Conservation (phyloP, 2,329 filamentous ascomycete genomes). For the Fusarium sp. region DNA sequence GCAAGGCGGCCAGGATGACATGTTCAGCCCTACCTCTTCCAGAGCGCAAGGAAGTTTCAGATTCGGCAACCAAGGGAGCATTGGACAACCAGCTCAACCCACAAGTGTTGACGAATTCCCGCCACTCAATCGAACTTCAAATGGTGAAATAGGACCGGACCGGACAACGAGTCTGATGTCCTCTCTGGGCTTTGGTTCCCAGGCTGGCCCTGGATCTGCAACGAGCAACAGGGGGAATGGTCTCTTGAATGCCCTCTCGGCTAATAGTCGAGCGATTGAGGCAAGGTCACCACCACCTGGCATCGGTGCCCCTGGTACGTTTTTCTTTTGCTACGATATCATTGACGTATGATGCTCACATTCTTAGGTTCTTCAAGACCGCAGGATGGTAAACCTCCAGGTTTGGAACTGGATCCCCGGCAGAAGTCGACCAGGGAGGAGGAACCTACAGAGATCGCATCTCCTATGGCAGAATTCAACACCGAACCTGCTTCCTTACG, state of each 20-base stretch:
- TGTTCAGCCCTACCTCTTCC: conserved; percentile 60
- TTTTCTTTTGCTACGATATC: background rate
- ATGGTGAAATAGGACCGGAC: conserved; percentile 71
- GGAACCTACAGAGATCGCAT: conserved; percentile 54
- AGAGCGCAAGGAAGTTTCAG: conserved; percentile 65
- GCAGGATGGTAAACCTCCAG: conserved; percentile 59
- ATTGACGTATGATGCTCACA: conserved; percentile 40
- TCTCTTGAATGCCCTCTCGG: conserved; percentile 73
- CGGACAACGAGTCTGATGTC: conserved; percentile 66
- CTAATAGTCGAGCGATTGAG: conserved; percentile 66
- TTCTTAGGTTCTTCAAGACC: conserved; percentile 54
- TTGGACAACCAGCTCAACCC: conserved; percentile 61
- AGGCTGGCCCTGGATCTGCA: conserved; percentile 54
- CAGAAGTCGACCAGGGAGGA: conserved; percentile 62
- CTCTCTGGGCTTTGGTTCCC: conserved; percentile 66
- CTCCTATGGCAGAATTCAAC: conserved; percentile 63
- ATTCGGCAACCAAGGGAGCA: conserved; percentile 64
- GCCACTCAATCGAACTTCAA: conserved; percentile 69
- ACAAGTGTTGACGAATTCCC: conserved; percentile 72
- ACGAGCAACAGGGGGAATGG: conserved; percentile 69
- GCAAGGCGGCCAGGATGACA: conserved; percentile 63
- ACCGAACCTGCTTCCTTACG: conserved; percentile 58
- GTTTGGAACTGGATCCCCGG: conserved; percentile 60
- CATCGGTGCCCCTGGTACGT: conserved; percentile 55
- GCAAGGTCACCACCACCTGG: conserved; percentile 64